phyloP scores from a whole-genome alignment of 2,329 filamentous ascomycete species.

The Trichoderma sp. region DNA sequence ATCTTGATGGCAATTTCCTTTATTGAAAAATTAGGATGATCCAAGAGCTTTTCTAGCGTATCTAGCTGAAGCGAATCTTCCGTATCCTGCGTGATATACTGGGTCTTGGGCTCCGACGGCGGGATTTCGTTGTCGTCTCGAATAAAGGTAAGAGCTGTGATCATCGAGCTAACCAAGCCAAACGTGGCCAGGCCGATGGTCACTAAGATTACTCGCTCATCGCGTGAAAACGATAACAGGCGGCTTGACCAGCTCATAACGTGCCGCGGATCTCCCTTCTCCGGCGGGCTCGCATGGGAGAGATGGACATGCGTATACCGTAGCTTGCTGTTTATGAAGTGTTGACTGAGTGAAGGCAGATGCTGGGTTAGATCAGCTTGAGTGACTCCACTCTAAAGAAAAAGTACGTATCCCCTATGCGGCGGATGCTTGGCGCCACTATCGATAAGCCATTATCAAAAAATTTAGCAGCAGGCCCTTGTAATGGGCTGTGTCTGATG shows the following conservation, averaged over 20 bases:
- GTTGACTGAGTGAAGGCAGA: not conserved
- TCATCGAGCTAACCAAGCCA: constrained; percentile 59
- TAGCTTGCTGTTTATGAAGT: not conserved
- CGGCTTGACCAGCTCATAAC: constrained; percentile 44
- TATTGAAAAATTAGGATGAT: constrained; percentile 72
- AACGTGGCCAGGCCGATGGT: constrained; percentile 60
- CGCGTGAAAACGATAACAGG: constrained; percentile 41
- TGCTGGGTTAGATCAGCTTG: not conserved
- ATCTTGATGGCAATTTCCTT: constrained; percentile 67
- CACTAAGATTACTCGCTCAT: constrained; percentile 57
- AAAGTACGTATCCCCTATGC: not conserved
- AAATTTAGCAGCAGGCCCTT: constrained; percentile 18
- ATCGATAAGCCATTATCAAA: constrained; percentile 24
- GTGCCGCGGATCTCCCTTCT: constrained; percentile 27
- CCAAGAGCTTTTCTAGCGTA: constrained; percentile 67
- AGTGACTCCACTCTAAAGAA: not conserved
- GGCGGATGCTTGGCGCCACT: constrained; percentile 5
- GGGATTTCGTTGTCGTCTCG: constrained; percentile 68
- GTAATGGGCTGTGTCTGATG: not conserved
- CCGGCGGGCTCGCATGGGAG: not conserved
- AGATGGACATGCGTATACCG: not conserved
- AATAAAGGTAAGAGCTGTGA: constrained; percentile 59
- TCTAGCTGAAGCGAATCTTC: constrained; percentile 68
- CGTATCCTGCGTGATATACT: constrained; percentile 74
- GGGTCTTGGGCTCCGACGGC: constrained; percentile 63